Base-by-base conservation (phyloP, 176 grass and related monocot species). In the Carex scoparia region DNA sequence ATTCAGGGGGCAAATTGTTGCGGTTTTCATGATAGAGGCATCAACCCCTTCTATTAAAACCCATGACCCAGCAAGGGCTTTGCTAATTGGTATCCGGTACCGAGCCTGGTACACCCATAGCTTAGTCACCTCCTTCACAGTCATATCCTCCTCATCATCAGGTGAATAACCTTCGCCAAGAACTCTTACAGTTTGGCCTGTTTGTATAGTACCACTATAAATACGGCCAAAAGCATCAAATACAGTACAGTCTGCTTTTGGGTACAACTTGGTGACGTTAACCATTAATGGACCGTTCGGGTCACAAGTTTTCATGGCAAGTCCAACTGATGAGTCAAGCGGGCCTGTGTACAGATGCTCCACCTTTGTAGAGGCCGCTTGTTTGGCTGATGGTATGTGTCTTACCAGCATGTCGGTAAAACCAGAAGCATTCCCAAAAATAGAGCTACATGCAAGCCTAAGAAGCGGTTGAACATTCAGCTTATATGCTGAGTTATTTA, bases 121-220 rank as follows among this genome's bases (percentile, higher is more conserved):
- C 86, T 98, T 98, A 55, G 96, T 98, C 27, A 98, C 96, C 74
- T 98, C 96, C 86, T 98, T 98, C 69, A 95, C 87, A 63, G 96
- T 95, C 96, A 98, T 98, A 83, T 98, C 96, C 81, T 98, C 96
- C 85, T 95, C 96, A 87, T 98, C 96, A 84, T 95, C 96, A 11
- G 96, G 96, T 65, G 96, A 98, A 94, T 98, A 98, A 15, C 93
- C 91, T 80, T 98, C 96, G 60, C 96, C 96, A 86, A 98, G 91
- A 72, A 98, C 96, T 69, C 85, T 90, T 18, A 98, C 89, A 66
- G 96, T 87, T 82, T 98, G 96, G 65, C 96, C 96, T 1, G 96
- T 98, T 69, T 98, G 93, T 86, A 98, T 94, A 57, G 89, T 95
- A 49, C 96, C 96, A 88, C 96, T 98, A 72, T 95, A 98, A 70